A percentile compares a stretch with the other conserved stretches of the same genome.
These are phyloP conservation scores for Oligophagozyma castellii DNA, from an alignment of 1,139 yeast species.

Conservation along the genomic window DNA sequence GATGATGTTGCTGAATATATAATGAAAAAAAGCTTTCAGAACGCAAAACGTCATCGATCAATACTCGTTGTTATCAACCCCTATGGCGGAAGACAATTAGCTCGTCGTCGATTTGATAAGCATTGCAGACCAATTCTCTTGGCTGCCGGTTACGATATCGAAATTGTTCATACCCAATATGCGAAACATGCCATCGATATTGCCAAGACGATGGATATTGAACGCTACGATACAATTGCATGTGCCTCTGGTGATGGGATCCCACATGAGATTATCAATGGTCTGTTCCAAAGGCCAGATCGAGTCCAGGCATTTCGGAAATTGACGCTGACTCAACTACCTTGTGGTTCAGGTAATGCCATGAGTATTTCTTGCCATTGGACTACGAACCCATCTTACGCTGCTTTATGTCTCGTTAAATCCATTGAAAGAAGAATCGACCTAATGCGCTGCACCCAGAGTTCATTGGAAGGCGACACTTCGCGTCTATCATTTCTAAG, in stretches of 20 bases:
- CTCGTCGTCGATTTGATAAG: slow-evolving; percentile 39
- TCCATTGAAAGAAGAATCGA: slow-evolving; percentile 55
- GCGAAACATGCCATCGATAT: slow-evolving; percentile 66
- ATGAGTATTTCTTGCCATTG: slow-evolving; percentile 74
- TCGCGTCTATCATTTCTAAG: slow-evolving; percentile 57
- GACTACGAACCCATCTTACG: slow-evolving; percentile 48
- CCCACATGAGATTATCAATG: slow-evolving; percentile 89
- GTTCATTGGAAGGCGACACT: slow-evolving; percentile 23
- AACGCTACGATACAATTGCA: slow-evolving; percentile 58
- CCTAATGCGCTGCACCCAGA: slow-evolving; percentile 70
- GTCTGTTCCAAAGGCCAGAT: slow-evolving; percentile 52
- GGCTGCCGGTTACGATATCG: slow-evolving; percentile 50
- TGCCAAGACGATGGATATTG: slow-evolving; percentile 40
- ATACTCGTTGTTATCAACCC: slow-evolving; percentile 69
- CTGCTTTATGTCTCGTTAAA: slow-evolving; percentile 63
- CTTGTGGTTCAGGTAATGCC: slow-evolving; percentile 95
- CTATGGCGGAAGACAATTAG: slow-evolving; percentile 78
- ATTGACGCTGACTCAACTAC: slow-evolving; percentile 68
- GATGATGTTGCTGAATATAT: slow-evolving; percentile 22
- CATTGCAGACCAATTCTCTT: slow-evolving; percentile 55
- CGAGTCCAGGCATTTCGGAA: slow-evolving; percentile 50
- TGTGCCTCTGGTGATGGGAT: slow-evolving; percentile 97
- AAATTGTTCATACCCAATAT: slow-evolving; percentile 50
- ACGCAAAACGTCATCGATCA: slow-evolving; percentile 32
- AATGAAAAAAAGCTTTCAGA: slow-evolving; percentile 29